phyloP scores from a whole-genome alignment of 306 rosid species.

The Sophora flavescens region DNA sequence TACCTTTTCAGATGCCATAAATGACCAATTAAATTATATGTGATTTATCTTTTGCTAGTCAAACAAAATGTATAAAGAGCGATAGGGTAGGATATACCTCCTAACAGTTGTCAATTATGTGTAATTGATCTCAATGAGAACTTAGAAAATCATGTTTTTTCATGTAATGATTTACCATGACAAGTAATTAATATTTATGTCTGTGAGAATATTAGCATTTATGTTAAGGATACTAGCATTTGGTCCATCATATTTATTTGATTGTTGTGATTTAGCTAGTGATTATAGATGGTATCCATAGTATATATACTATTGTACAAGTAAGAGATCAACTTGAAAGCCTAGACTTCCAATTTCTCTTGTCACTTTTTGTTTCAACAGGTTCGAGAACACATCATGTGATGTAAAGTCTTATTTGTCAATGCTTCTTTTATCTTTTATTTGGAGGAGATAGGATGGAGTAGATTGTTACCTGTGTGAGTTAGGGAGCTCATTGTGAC shows the following conservation, averaged over 20 bases:
- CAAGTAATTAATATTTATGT: neutral
- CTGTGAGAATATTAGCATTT: neutral
- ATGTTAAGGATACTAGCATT: no score
- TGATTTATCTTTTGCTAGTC: neutral
- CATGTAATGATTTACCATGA: neutral
- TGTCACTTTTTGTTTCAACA: no score
- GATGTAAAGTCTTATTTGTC: neutral
- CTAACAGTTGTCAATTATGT: neutral
- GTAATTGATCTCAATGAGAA: neutral
- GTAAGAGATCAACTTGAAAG: no score
- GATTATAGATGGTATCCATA: no score
- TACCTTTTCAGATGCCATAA: slow-evolving; percentile 18
- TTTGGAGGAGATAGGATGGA: neutral
- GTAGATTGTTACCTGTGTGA: neutral
- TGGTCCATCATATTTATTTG: neutral
- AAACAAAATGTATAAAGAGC: neutral
- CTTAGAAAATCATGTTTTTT: neutral
- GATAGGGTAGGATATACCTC: neutral
- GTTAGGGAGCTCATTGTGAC: no score
- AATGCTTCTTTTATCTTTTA: neutral
- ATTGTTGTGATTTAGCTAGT: neutral
- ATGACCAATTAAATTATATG: neutral
- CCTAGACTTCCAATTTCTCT: no score
- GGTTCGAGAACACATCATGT: neutral
- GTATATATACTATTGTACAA: no score